Conservation (phyloP, 495 filamentous ascomycete genomes). For the Penicillium bialowiezense region DNA sequence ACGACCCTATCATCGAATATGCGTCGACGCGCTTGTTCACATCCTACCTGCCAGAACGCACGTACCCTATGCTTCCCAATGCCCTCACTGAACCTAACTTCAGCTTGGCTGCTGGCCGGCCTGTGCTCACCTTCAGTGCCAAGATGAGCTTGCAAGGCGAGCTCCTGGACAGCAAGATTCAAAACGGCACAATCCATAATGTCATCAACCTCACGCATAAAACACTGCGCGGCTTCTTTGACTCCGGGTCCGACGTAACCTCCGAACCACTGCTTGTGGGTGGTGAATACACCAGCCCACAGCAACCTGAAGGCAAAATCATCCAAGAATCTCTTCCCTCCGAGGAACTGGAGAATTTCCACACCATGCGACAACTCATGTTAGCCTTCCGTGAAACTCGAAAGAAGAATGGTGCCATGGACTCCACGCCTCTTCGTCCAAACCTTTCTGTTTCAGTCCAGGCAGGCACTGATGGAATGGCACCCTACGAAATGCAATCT, state of each 20-base stretch:
- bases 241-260: conserved; percentile 18
- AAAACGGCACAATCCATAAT: conserved; percentile 65
- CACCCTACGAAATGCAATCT: conserved; percentile 30
- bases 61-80: conserved; percentile 70
- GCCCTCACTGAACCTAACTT: conserved; percentile 57
- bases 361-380: conserved; percentile 40
- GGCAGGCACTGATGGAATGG: conserved; percentile 17
- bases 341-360: conserved; percentile 41
- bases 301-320: conserved; percentile 2
- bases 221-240: conserved; percentile 50
- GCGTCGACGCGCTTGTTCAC: conserved; percentile 63
- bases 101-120: conserved; percentile 64
- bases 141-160: conserved; percentile 64
- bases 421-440: conserved; percentile 17
- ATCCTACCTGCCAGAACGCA: conserved; percentile 72
- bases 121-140: conserved; percentile 80
- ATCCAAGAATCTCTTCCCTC: conserved; percentile 24
- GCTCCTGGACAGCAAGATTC: conserved; percentile 66
- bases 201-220: conserved; percentile 72
- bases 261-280: conserved; percentile 35
- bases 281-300: conserved; percentile 22
- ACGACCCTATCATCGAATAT: conserved; percentile 56
- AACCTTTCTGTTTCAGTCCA: conserved; percentile 33
- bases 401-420: conserved; percentile 40
- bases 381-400: conserved; percentile 38